Conservation (phyloP, 2,329 filamentous ascomycete species). For the Hansfordia pulvinata region DNA sequence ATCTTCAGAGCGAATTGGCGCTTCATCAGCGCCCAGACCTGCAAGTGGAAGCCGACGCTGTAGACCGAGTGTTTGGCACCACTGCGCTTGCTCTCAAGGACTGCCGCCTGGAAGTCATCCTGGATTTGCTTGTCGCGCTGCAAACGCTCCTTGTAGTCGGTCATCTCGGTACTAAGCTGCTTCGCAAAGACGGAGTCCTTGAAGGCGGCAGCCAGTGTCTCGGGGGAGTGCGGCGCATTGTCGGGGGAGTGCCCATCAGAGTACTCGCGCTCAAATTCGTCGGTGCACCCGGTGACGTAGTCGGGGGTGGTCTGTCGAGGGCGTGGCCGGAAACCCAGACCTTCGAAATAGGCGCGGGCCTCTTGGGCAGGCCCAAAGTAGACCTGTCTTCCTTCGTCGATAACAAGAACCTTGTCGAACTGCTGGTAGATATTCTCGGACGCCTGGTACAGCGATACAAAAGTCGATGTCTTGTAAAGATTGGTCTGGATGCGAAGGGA, state of each 20-base stretch:
- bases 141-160: constrained; percentile 50
- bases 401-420: constrained; percentile 76
- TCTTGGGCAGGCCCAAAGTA: constrained; percentile 59
- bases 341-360: constrained; percentile 63
- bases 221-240: constrained; percentile 56
- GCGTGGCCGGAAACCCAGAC: constrained; percentile 60
- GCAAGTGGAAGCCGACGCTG: constrained; percentile 68
- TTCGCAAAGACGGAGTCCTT: constrained; percentile 45
- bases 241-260: constrained; percentile 48
- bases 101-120: constrained; percentile 64
- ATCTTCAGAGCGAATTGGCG: constrained; percentile 77
- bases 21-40: constrained; percentile 73
- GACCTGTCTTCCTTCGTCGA: constrained; percentile 62
- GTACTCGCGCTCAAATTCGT: constrained; percentile 72
- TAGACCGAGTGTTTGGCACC: constrained; percentile 67
- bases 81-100: constrained; percentile 66
- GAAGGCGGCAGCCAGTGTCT: constrained; percentile 57
- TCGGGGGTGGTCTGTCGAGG: constrained; percentile 71
- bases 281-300: constrained; percentile 71
- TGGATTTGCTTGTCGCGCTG: constrained; percentile 51
- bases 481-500: constrained; percentile 71
- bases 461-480: constrained; percentile 71
- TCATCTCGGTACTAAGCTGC: constrained; percentile 51
- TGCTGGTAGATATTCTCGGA: constrained; percentile 68
- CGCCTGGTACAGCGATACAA: constrained; percentile 77